Percentiles rank a stretch among this genome's conserved stretches.
These are phyloP conservation scores for Cyamopsis tetragonoloba DNA, from an alignment of 306 rosid genomes.

Conservation along the genomic window DNA sequence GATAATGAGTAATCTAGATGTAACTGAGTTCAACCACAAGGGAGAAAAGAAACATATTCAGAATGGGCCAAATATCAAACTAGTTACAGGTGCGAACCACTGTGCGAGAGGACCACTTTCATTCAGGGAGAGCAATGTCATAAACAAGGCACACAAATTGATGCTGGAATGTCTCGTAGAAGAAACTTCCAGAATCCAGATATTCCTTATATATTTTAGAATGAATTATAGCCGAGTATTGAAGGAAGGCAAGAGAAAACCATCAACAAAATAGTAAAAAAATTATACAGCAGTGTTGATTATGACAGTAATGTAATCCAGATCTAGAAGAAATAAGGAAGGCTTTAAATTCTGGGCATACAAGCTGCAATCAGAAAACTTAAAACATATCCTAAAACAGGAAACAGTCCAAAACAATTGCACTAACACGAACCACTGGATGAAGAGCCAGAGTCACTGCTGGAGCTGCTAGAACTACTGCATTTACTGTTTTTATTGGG, in stretches of 20 bases:
- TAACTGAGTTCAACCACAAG: background rate
- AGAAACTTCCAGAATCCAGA: background rate
- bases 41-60: background rate
- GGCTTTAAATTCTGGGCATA: background rate
- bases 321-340: background rate
- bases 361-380: constrained; percentile 4
- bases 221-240: background rate
- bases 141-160: background rate
- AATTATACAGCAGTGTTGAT: no score
- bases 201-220: background rate
- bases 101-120: background rate
- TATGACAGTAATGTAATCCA: background rate
- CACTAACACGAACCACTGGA: constrained; percentile 81
- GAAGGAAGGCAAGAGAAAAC: background rate
- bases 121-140: background rate
- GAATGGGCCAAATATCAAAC: background rate
- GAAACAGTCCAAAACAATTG: constrained; percentile 17
- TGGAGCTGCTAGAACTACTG: constrained; percentile 70
- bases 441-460: constrained; percentile 86
- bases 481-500: constrained; percentile 62
- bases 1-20: background rate
- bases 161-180: background rate
- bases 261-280: background rate
- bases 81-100: background rate
- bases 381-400: constrained; percentile 14